Evolutionary conservation across 2,329 filamentous ascomycete genomes (phyloP), one percentile per base, ranked within the genome.

Genomic region (Sporothrix luriei): DNA sequence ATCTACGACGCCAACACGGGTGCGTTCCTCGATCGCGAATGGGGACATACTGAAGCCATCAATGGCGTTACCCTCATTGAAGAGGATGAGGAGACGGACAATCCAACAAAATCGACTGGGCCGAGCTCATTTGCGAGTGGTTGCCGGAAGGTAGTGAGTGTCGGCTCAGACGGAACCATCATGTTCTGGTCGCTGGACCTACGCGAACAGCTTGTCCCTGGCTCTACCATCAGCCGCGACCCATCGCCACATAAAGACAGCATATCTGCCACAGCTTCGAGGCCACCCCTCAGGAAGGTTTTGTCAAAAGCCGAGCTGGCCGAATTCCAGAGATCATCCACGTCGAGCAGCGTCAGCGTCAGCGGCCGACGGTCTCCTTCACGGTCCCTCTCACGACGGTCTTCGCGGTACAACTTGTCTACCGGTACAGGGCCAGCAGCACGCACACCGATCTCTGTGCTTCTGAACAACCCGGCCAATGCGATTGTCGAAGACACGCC

Each of bases 1-100:
- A 82, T 99, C 19, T 99, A 99, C 75, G 92, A 97, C 74, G 84
- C 88, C 40, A 89, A 90, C 72, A 89, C 87, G 54, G 94, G 94
- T 10, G 81, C 83, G 1, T 90, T 99, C 70, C 81, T 98, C 38
- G 91, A 93, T 66, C 88, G 93, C 52, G 95, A 98, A 80, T 97
- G 93, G 87, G 95, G 95, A 0, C 95, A 99, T 75, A 97, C 94
- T 0, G 94, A 97, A 77, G 91, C 94, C 10, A 93, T 99, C 73
- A 97, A 92, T 66, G 94, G 94, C 71, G 88, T 96, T 21, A 86
- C 91, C 4, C 80, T 97, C 21, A 78, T 94, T 13, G 87, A 91
- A 68, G 83, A 83, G 9, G 82, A 84, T 0, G 85, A 87, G 19
- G 82, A 55, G 7, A 68, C 29, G 6, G 55, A 54, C 52, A 71